Evolutionary conservation across 768 basidiomycete species (phyloP), one percentile per base, ranked within the genome.

Genomic region (Boletus rex-veris): DNA sequence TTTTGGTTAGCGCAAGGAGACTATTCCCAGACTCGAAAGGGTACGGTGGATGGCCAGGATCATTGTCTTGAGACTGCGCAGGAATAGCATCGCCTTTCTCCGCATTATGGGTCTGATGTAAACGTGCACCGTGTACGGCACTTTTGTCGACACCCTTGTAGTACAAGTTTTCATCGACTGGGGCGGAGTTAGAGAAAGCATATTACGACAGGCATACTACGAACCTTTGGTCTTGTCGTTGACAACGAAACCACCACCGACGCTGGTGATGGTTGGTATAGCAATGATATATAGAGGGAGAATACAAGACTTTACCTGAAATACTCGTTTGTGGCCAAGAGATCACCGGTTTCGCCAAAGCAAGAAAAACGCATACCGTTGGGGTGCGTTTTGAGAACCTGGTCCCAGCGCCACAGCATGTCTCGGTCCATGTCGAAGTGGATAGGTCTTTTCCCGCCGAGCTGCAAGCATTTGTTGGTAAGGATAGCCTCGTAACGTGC

Each of bases 341-440:
- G 73, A 58, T 90, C 83, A 2, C 95, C 95, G n/a, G 87, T 76
- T 43, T 80, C 76, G 49, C 79, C 84, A 59, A 93, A 98, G 33
- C 83, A 88, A 35, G 86, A 86, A 69, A 98, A 98, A 9, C 92
- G 80, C 84, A 98, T 95, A 41, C 95, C 95, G 65, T 96, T 96
- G 0, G 92, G 87, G 65, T 92, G 90, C 0, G 90, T 90, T 69
- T 86, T 87, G 26, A 94, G 80, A n/a, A 93, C 87, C 48, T 88
- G 83, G 62, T 92, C 89, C 83, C 85, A 92, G 24, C 87, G 77
- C 92, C 92, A 96, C 21, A 93, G 74, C 91, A 98, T 92, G 67
- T 98, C 96, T 26, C 82, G 78, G 56, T 92, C 84, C 80, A 91
- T 88, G 68, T 94, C 88, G 63, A 90, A 98, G 45, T 79, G 71